Conservation (phyloP, 2,329 filamentous ascomycete genomes). For the Xylariaceae sp. region DNA sequence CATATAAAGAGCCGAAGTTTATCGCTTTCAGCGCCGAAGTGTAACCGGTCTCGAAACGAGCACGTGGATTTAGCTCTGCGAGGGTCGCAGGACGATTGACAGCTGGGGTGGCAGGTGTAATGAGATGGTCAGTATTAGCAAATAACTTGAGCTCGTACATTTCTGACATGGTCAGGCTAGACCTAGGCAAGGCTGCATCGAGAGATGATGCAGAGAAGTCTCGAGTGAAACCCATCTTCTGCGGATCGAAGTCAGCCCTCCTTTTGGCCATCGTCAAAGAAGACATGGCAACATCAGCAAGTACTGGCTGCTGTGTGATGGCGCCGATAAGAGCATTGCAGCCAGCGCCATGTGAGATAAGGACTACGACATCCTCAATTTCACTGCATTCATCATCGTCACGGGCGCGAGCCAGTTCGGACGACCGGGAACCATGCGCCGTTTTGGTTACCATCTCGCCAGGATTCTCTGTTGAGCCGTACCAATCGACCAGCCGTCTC, state of each 20-base stretch:
- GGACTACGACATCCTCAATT: conserved; percentile 78
- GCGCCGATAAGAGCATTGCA: conserved; percentile 95
- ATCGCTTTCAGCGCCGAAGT: conserved; percentile 42
- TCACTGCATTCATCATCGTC: conserved; percentile 61
- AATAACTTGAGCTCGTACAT: conserved; percentile 77
- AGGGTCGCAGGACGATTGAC: conserved; percentile 42
- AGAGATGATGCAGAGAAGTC: conserved; percentile 35
- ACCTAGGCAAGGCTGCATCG: conserved; percentile 35
- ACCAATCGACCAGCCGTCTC: conserved; percentile 83
- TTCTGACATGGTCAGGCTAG: conserved; percentile 58
- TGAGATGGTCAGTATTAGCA: conserved; percentile 77
- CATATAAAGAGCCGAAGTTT: conserved; percentile 44
- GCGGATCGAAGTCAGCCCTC: conserved; percentile 55
- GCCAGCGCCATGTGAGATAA: conserved; percentile 94
- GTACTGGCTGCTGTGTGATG: conserved; percentile 86
- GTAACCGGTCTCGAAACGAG: conserved; percentile 49
- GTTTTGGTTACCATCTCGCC: conserved; percentile 59
- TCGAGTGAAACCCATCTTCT: conserved; percentile 39
- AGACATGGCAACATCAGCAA: conserved; percentile 88
- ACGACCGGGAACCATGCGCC: conserved; percentile 30
- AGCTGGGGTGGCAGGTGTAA: conserved; percentile 46
- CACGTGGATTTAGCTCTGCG: conserved; percentile 45
- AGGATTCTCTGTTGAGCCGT: conserved; percentile 63
- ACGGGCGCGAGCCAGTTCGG: conserved; percentile 39
- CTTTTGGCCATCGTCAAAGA: conserved; percentile 88